Evolutionary conservation across 2,329 filamentous ascomycete species (phyloP).

Genomic region (Stemphylium lycopersici): DNA sequence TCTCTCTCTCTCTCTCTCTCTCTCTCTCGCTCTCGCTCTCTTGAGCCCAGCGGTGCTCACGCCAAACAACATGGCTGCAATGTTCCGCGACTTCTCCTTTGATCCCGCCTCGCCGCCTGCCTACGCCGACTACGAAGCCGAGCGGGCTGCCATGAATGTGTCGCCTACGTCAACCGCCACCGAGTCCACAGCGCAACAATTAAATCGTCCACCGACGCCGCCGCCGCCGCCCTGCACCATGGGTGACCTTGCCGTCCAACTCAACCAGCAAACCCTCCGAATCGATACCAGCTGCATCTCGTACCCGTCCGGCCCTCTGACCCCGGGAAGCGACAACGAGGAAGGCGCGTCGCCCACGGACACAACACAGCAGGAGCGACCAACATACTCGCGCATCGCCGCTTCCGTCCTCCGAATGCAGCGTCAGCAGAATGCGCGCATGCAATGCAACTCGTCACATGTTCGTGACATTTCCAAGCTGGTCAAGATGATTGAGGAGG

Average conservation of each 20-base stretch:
- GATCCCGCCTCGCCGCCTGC: conserved; percentile 39
- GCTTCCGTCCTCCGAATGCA: conserved; percentile 48
- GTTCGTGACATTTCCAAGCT: conserved; percentile 51
- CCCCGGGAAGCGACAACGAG: conserved; percentile 32
- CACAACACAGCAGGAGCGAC: conserved; percentile 12
- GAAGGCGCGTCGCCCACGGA: conserved; percentile 16
- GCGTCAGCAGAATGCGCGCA: conserved; percentile 49
- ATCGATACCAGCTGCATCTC: conserved; percentile 27
- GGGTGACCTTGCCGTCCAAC: conserved; percentile 42
- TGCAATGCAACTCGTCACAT: conserved; percentile 50
- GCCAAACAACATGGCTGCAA: conserved; percentile 16
- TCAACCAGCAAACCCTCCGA: conserved; percentile 43
- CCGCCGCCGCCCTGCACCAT: conserved; percentile 42
- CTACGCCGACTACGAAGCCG: conserved; percentile 34
- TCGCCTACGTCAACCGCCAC: conserved; percentile 40
- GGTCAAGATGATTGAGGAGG: conserved; percentile 51
- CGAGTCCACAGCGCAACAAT: neutral
- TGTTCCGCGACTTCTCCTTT: conserved; percentile 52
- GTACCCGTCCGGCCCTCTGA: conserved; percentile 26
- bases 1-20: no score
- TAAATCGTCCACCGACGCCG: conserved; percentile 27
- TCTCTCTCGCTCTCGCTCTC: no score
- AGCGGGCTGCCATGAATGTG: conserved; percentile 40
- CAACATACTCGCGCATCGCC: conserved; percentile 42
- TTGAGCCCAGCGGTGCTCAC: neutral